Conservation (phyloP, 2,329 filamentous ascomycete genomes). For the Dichotomopilus funicola region DNA sequence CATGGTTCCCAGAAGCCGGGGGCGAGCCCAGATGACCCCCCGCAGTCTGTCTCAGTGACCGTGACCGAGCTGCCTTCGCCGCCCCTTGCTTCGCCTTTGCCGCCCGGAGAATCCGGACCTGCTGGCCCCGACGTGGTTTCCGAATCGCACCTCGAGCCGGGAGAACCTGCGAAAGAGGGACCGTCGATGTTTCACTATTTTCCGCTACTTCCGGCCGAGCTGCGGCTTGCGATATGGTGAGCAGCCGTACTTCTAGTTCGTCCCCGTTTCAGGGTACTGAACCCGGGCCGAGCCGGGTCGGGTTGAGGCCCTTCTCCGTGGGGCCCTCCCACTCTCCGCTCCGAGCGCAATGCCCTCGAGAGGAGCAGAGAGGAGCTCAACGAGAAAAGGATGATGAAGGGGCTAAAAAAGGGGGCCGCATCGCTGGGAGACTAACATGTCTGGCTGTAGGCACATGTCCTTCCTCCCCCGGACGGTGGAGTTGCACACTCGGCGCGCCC, state of each 20-base stretch:
- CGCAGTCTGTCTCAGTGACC: conserved; percentile 2
- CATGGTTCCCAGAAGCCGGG: background rate
- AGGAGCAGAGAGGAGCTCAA: too few species aligned
- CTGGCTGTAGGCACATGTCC: conserved; percentile 23
- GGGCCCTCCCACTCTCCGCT: too few species aligned
- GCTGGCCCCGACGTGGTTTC: too few species aligned
- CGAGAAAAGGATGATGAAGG: background rate
- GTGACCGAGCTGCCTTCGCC: conserved; percentile 13
- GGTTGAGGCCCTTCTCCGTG: background rate
- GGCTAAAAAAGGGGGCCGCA: background rate
- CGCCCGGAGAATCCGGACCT: background rate
- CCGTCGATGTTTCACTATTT: conserved; percentile 26
- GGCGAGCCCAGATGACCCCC: background rate
- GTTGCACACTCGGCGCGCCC: conserved; percentile 28
- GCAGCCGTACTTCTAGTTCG: background rate
- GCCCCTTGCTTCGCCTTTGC: conserved; percentile 1
- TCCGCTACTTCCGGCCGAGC: conserved; percentile 29
- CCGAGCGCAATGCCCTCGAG: too few species aligned
- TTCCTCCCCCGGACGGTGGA: conserved; percentile 31
- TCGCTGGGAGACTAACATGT: background rate
- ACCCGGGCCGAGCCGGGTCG: background rate
- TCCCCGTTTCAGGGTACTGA: too few species aligned
- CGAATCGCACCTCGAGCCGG: background rate
- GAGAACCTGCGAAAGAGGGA: background rate
- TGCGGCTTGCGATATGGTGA: conserved; percentile 32